Percentiles rank a stretch among this genome's conserved stretches.
These are phyloP conservation scores for Phragmites australis DNA, from an alignment of 176 grass and related monocot species.

Conservation along the genomic window DNA sequence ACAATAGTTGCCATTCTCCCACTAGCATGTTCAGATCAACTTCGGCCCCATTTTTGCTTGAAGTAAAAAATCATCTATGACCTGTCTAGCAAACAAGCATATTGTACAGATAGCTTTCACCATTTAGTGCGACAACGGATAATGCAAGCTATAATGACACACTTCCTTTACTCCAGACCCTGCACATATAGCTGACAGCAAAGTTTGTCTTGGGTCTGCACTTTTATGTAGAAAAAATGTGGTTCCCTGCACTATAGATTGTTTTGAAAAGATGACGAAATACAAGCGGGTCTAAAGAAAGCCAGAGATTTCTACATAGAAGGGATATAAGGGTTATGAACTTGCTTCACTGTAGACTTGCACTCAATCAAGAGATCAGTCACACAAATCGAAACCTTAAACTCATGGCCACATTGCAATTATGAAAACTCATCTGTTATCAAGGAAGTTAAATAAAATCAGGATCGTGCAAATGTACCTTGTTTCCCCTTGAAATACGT, in stretches of 20 bases:
- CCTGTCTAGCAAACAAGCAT: conserved; percentile 48
- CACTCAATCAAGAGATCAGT: neutral
- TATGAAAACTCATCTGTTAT: neutral
- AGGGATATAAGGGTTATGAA: conserved; percentile 7
- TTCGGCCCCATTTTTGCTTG: conserved; percentile 38
- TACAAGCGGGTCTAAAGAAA: conserved; percentile 26
- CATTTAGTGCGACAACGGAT: neutral
- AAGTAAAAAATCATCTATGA: conserved; percentile 72
- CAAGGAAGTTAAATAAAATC: conserved; percentile 18
- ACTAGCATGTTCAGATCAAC: conserved; percentile 54
- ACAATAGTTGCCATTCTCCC: conserved; percentile 92
- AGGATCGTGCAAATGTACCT: conserved; percentile 53
- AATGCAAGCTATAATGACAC: conserved; percentile 14
- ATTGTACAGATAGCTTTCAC: conserved; percentile 10
- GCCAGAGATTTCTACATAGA: neutral
- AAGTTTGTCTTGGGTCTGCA: conserved; percentile 72
- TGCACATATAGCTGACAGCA: conserved; percentile 77
- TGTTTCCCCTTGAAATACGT: conserved; percentile 96
- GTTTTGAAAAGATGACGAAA: conserved; percentile 51
- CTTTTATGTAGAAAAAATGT: conserved; percentile 94
- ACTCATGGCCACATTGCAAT: conserved; percentile 5
- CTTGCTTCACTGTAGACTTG: neutral
- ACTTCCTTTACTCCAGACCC: conserved; percentile 61
- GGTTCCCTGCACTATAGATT: conserved; percentile 95
- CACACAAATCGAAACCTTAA: conserved; percentile 2